Conservation (phyloP, 352 stramenopile genomes). For the Blastocystis sp. region DNA sequence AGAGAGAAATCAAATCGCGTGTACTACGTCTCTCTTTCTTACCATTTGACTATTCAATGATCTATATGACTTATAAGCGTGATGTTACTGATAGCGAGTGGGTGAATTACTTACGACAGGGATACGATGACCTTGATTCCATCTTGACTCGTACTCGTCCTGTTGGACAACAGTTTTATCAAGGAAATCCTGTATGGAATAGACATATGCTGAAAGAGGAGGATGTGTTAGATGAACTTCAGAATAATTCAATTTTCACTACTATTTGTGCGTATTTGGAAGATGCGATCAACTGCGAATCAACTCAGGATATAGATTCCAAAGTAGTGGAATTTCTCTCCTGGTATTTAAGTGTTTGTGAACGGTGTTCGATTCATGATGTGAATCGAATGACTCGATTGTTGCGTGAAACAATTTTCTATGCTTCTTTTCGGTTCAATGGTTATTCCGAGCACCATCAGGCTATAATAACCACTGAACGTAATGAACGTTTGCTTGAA, state of each 20-base stretch:
- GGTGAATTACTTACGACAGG: background rate
- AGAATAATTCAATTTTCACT: conserved; percentile 53
- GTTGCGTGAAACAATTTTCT: conserved; percentile 33
- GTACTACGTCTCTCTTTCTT: background rate
- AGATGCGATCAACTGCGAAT: background rate
- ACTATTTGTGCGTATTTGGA: background rate
- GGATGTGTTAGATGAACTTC: conserved; percentile 12
- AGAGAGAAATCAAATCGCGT: background rate
- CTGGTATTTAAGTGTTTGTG: conserved; percentile 1
- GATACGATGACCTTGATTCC: background rate
- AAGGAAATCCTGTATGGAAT: conserved; percentile 48
- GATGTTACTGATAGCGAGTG: background rate
- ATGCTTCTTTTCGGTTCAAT: conserved; percentile 40
- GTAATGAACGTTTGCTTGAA: conserved; percentile 2
- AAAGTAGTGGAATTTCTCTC: background rate
- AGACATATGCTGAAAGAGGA: conserved; percentile 20
- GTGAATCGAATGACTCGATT: background rate
- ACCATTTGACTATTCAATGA: conserved; percentile 12
- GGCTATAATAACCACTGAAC: background rate
- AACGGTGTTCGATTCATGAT: background rate
- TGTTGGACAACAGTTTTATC: conserved; percentile 42
- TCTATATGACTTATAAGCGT: background rate
- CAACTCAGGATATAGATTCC: background rate
- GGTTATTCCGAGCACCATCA: background rate
- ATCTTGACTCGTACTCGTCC: conserved; percentile 9